A percentile compares a stretch with the other conserved stretches of the same genome.
These are phyloP conservation scores for Leccinum boreale DNA, from an alignment of 768 basidiomycete genomes.

Conservation along the genomic window DNA sequence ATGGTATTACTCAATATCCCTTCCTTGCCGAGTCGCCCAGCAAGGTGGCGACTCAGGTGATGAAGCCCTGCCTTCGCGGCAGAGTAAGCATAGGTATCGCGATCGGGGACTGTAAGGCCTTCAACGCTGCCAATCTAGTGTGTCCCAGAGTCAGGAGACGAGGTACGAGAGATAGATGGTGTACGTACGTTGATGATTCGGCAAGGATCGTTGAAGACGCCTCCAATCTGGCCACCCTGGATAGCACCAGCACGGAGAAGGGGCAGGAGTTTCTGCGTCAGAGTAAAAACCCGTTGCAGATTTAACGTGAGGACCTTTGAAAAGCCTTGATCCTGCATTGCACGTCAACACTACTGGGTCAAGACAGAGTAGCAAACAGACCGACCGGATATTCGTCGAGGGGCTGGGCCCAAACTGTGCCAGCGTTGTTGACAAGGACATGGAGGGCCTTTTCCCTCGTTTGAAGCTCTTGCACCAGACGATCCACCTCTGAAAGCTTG, in stretches of 20 bases:
- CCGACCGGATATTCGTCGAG: slow-evolving; percentile 46
- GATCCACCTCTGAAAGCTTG: slow-evolving; percentile 50
- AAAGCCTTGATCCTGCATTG: slow-evolving; percentile 49
- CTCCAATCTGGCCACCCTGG: slow-evolving; percentile 36
- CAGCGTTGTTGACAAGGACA: slow-evolving; percentile 64
- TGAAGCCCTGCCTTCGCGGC: slow-evolving; percentile 62
- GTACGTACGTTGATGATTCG: slow-evolving; percentile 56
- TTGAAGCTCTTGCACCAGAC: slow-evolving; percentile 48
- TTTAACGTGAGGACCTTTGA: slow-evolving; percentile 61
- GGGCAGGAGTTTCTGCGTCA: slow-evolving; percentile 59
- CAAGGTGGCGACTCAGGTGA: slow-evolving; percentile 58
- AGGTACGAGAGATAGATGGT: background rate
- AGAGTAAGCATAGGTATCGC: slow-evolving; percentile 65
- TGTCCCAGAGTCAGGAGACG: background rate
- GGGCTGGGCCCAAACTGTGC: slow-evolving; percentile 51
- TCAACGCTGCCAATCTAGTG: slow-evolving; percentile 61
- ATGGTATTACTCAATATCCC: slow-evolving; percentile 62
- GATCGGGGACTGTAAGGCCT: slow-evolving; percentile 47
- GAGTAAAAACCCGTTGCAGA: slow-evolving; percentile 59
- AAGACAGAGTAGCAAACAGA: slow-evolving; percentile 2
- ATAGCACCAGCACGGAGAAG: slow-evolving; percentile 47
- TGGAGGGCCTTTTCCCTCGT: slow-evolving; percentile 52
- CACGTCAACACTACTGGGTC: background rate
- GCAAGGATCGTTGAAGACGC: slow-evolving; percentile 43
- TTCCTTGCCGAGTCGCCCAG: slow-evolving; percentile 51